Conservation (phyloP, 2,329 filamentous ascomycete species). For the Bipolaris cookei region DNA sequence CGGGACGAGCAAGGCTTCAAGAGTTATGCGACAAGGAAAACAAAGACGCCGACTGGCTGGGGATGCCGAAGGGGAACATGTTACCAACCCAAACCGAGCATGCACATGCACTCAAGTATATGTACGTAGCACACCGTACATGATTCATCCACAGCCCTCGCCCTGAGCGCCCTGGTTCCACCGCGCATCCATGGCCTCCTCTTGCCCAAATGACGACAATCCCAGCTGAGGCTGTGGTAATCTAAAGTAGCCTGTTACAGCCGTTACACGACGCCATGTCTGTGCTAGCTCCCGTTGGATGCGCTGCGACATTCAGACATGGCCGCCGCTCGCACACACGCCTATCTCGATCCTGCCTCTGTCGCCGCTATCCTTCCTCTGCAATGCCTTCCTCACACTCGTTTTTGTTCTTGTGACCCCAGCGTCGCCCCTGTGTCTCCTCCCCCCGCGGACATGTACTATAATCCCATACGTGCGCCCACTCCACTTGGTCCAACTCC, state of each 20-base stretch:
- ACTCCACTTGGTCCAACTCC: slow-evolving; percentile 14
- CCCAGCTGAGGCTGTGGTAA: slow-evolving; percentile 11
- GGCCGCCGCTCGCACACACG: slow-evolving; percentile 17
- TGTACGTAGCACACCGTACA: too few relatives aligned
- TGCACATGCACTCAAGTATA: too few relatives aligned
- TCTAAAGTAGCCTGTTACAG: slow-evolving; percentile 29
- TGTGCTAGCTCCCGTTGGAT: slow-evolving; percentile 17
- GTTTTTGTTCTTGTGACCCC: slow-evolving; percentile 4
- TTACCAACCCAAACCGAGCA: too few relatives aligned
- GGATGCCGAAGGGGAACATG: too few relatives aligned
- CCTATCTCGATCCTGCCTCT: slow-evolving; percentile 13
- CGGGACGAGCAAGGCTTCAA: too few relatives aligned
- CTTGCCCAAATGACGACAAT: slow-evolving; percentile 16
- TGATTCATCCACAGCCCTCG: too few relatives aligned
- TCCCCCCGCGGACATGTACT: slow-evolving; percentile 25
- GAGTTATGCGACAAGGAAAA: too few relatives aligned
- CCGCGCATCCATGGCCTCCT: not conserved
- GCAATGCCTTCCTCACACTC: not conserved
- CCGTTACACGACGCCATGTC: slow-evolving; percentile 31
- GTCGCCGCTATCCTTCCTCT: slow-evolving; percentile 2
- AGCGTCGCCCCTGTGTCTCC: slow-evolving; percentile 3
- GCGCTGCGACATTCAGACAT: slow-evolving; percentile 24
- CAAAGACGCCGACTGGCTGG: too few relatives aligned
- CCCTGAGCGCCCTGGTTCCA: not conserved
- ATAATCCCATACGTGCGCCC: slow-evolving; percentile 25